Percentiles rank a stretch among this genome's conserved stretches.
Evolutionary conservation across 108 stramenopile species (phyloP).

Genomic region (Cyclotella sp.): DNA sequence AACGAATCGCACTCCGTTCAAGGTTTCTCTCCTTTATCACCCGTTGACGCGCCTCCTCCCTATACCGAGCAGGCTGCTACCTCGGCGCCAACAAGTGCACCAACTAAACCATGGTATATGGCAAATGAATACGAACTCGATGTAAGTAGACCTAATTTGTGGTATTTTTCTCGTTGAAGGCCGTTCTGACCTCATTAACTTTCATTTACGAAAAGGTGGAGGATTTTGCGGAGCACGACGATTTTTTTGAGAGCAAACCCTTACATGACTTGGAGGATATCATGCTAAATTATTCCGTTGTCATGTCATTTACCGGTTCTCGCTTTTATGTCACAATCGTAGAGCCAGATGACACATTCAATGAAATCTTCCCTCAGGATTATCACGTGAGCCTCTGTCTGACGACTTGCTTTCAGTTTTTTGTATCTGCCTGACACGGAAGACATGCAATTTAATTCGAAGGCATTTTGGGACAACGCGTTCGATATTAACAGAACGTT

Average conservation of each 20-base stretch:
- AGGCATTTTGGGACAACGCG: constrained; percentile 17
- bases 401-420: neutral
- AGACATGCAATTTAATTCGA: neutral
- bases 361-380: constrained; percentile 19
- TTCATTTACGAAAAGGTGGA: neutral
- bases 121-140: constrained; percentile 22
- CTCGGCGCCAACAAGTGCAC: neutral
- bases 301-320: constrained; percentile 22
- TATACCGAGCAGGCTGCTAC: neutral
- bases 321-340: constrained; percentile 35
- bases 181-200: neutral
- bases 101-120: neutral
- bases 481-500: constrained; percentile 11
- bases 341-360: constrained; percentile 11
- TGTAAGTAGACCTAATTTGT: neutral
- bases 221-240: constrained; percentile 24
- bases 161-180: neutral
- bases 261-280: constrained; percentile 32
- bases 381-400: constrained; percentile 13
- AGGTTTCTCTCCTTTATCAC: neutral
- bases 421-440: neutral
- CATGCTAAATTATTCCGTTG: constrained; percentile 37
- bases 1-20: neutral
- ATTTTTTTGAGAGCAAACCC: constrained; percentile 35
- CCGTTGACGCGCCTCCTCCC: neutral